Evolutionary conservation across 2,329 filamentous ascomycete species (phyloP).

Genomic region (Penicillium frequentans): DNA sequence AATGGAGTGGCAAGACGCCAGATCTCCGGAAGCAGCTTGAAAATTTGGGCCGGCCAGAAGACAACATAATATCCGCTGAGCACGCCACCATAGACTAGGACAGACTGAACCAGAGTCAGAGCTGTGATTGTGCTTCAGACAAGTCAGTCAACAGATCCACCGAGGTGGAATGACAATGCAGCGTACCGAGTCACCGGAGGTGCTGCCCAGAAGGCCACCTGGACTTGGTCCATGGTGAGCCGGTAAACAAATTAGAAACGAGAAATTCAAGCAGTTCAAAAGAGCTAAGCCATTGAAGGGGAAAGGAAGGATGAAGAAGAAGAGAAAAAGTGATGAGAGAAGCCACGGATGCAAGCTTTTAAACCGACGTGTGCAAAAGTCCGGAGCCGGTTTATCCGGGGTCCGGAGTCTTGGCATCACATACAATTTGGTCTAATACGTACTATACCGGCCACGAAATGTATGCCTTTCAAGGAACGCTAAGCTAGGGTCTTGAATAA

Average conservation of each 20-base stretch:
- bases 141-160: background rate
- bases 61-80: slow-evolving; percentile 54
- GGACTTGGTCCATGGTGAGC: slow-evolving; percentile 48
- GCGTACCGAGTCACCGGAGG: slow-evolving; percentile 66
- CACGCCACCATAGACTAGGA: slow-evolving; percentile 60
- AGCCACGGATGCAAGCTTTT: slow-evolving; percentile 18
- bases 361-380: slow-evolving; percentile 3
- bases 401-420: slow-evolving; percentile 15
- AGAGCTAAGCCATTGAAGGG: slow-evolving; percentile 11
- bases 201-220: slow-evolving; percentile 59
- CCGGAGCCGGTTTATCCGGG: slow-evolving; percentile 15
- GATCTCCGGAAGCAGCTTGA: slow-evolving; percentile 59
- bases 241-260: slow-evolving; percentile 1
- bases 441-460: too few relatives aligned
- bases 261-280: slow-evolving; percentile 14
- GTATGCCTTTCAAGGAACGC: too few relatives aligned
- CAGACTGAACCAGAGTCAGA: slow-evolving; percentile 62
- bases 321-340: slow-evolving; percentile 7
- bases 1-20: slow-evolving; percentile 62
- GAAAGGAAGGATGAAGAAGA: slow-evolving; percentile 3
- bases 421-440: background rate
- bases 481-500: too few relatives aligned
- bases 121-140: slow-evolving; percentile 64
- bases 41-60: slow-evolving; percentile 53
- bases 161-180: slow-evolving; percentile 8